phyloP scores from a whole-genome alignment of 768 basidiomycete genomes.

The Hericium rajendrae region DNA sequence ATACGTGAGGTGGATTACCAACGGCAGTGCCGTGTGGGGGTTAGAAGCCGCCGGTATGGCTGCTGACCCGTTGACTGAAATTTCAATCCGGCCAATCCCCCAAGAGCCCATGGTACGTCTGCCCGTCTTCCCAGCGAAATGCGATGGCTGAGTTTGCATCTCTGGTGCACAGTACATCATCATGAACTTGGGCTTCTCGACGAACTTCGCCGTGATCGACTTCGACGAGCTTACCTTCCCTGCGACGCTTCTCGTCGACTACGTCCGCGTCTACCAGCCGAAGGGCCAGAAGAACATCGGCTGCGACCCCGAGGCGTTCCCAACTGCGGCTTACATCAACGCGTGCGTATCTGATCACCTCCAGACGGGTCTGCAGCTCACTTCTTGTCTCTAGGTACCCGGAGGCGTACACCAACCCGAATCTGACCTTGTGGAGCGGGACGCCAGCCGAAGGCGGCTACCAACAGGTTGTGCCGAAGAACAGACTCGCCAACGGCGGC shows the following conservation, averaged over 20 bases:
- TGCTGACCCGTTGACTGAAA: conserved; percentile 47
- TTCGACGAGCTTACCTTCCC: conserved; percentile 66
- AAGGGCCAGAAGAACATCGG: conserved; percentile 63
- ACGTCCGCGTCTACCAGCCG: conserved; percentile 86
- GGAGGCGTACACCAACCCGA: conserved; percentile 76
- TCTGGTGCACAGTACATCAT: conserved; percentile 62
- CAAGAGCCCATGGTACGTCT: conserved; percentile 76
- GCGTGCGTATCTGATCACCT: conserved; percentile 29
- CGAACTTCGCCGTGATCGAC: conserved; percentile 70
- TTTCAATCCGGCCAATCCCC: conserved; percentile 59
- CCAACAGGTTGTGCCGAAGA: conserved; percentile 11
- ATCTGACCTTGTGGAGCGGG: conserved; percentile 63
- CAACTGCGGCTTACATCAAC: conserved; percentile 77
- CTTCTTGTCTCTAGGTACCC: conserved; percentile 28
- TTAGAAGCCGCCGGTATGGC: conserved; percentile 59
- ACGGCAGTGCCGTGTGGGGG: conserved; percentile 65
- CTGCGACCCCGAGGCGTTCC: conserved; percentile 71
- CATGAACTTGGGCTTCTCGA: conserved; percentile 76
- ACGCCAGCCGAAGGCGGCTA: background rate
- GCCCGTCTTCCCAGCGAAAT: background rate
- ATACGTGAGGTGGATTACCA: conserved; percentile 80
- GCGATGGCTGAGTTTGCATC: background rate
- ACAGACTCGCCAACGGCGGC: background rate
- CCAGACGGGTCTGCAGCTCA: background rate
- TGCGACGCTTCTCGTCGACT: conserved; percentile 67